phyloP scores from a whole-genome alignment of 495 filamentous ascomycete genomes.

The Lepidopterella palustris region DNA sequence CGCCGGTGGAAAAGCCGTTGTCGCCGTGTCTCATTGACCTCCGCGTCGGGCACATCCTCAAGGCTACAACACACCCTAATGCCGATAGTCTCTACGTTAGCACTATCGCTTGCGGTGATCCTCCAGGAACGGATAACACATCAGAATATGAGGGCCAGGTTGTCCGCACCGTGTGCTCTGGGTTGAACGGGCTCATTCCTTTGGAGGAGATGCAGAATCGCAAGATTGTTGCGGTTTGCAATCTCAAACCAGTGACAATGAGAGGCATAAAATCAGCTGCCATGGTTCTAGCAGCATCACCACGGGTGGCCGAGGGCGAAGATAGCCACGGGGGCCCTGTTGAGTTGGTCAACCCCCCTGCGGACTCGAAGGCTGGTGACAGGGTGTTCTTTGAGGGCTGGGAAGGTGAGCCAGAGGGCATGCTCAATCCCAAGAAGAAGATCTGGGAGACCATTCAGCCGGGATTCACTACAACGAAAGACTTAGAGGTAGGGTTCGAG shows the following conservation, averaged over 20 bases:
- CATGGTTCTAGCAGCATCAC: constrained; percentile 95
- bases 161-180: constrained; percentile 91
- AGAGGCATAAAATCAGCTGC: constrained; percentile 89
- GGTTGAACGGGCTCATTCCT: constrained; percentile 85
- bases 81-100: constrained; percentile 93
- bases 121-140: constrained; percentile 78
- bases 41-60: constrained; percentile 92
- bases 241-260: constrained; percentile 98
- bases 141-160: constrained; percentile 79
- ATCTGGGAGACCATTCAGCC: constrained; percentile 94
- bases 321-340: constrained; percentile 86
- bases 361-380: constrained; percentile 72
- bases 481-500: constrained; percentile 73
- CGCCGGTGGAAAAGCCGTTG: constrained; percentile 58
- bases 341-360: constrained; percentile 83
- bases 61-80: constrained; percentile 90
- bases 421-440: constrained; percentile 98
- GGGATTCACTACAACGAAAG: constrained; percentile 80
- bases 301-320: constrained; percentile 64
- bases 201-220: constrained; percentile 93
- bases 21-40: constrained; percentile 87
- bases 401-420: constrained; percentile 82
- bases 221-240: constrained; percentile 91
- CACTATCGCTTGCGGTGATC: constrained; percentile 93
- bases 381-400: constrained; percentile 91